Percentiles rank a stretch among this genome's conserved stretches.
Evolutionary conservation across 352 stramenopile genomes (phyloP).

Genomic region (Globisporangium parvum): DNA sequence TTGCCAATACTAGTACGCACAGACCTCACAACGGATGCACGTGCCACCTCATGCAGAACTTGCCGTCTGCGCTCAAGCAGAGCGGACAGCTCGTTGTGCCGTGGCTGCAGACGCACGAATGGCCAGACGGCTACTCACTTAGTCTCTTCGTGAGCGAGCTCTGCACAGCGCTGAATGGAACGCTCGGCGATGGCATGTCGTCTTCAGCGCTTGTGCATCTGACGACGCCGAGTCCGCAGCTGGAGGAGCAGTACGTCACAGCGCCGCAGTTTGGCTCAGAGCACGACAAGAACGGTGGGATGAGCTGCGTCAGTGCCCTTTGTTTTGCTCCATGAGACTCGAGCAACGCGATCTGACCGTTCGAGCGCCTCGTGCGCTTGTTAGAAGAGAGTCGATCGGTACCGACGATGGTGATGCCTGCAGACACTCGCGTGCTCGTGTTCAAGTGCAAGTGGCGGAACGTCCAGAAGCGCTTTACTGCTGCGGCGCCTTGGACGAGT

Average conservation of each 20-base stretch:
- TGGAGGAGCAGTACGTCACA: slow-evolving; percentile 12
- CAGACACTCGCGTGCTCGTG: slow-evolving; percentile 13
- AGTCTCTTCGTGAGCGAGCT: slow-evolving; percentile 41
- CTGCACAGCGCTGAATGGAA: slow-evolving; percentile 24
- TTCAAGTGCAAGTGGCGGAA: slow-evolving; percentile 70
- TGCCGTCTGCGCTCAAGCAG: slow-evolving; percentile 28
- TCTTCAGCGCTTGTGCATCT: slow-evolving; percentile 14
- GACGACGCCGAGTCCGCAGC: slow-evolving; percentile 9
- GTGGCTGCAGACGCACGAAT: slow-evolving; percentile 44
- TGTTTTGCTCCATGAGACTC: neutral
- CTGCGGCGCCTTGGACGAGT: slow-evolving; percentile 20
- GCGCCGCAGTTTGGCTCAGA: slow-evolving; percentile 27
- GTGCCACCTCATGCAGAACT: slow-evolving; percentile 19
- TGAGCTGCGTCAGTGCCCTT: neutral
- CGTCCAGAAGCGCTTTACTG: slow-evolving; percentile 35
- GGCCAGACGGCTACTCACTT: slow-evolving; percentile 49
- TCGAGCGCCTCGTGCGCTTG: neutral
- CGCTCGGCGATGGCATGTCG: slow-evolving; percentile 4
- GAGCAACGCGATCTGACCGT: neutral
- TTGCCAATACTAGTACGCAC: no score
- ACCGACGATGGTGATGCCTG: neutral
- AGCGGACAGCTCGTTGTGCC: slow-evolving; percentile 36
- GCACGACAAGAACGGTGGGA: neutral
- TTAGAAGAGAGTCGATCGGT: slow-evolving; percentile 6
- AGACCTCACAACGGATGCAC: no score